Base-by-base conservation (phyloP, 495 filamentous ascomycete species). In the Hamigera avellanea region DNA sequence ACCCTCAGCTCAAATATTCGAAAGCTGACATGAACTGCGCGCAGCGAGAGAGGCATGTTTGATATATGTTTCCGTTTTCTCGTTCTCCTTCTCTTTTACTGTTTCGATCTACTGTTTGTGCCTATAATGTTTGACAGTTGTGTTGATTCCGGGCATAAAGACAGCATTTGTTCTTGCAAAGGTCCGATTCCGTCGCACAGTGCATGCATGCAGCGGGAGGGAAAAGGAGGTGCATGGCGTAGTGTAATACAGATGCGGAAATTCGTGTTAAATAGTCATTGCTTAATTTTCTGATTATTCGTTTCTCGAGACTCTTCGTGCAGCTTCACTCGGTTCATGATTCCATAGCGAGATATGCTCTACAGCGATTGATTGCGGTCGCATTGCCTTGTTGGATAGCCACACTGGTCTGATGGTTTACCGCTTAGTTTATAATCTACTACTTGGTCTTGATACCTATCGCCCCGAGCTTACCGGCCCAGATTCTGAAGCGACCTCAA, bases 11-110 rank as follows among this genome's bases (percentile, higher is more conserved):
- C 21, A 4, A 23, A 9, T 23, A 4, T 23, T 23, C 21, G 9
- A 23, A 9, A 23, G 21, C 21, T 4, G 21, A 23, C 21, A 23
- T 23, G 21, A 23, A 23, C 9, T 23, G 21, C 4, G 21, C 21
- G 9, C 21, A 23, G 21, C 21, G 21, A 23, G 25, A 39, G 26
- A 40, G 40, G 46, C 49, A 45, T 41, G 32, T 44, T 55, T 46
- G 49, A 56, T 51, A 56, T 56, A 53, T 48, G 47, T 37, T 35
- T 36, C 35, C 40, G 43, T 25, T 23, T 23, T 23, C n/a, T n/a
- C n/a, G n/a, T n/a, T n/a, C 27, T 25, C 23, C 40, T 43, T 21
- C 38, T 30, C 25, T 40, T 40, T 48, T 26, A 32, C 46, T 45
- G 36, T 49, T 52, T 41, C 34, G 27, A 37, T 37, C 19, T 42